Conservation (phyloP, 495 filamentous ascomycete genomes). For the Beverwykella pulmonaria region DNA sequence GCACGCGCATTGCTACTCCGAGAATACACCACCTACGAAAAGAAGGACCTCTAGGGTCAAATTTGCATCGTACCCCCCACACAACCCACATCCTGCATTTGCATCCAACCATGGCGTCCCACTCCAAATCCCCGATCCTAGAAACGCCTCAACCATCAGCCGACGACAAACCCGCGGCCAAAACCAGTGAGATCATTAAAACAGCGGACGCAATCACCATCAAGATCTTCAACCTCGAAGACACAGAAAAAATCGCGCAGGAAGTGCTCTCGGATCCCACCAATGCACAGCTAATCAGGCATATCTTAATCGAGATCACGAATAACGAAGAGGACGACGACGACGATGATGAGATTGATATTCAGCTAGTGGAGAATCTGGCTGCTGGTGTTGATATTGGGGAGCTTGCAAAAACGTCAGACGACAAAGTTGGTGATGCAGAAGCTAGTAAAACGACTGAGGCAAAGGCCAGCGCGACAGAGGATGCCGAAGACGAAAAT, state of each 20-base stretch:
- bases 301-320: background rate
- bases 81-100: background rate
- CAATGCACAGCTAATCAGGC: background rate
- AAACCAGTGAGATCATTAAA: background rate
- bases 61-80: background rate
- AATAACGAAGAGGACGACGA: background rate
- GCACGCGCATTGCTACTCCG: too few relatives aligned
- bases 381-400: background rate
- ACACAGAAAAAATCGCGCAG: background rate
- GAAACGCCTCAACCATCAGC: too few relatives aligned
- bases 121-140: background rate
- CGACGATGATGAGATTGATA: background rate
- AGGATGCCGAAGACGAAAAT: background rate
- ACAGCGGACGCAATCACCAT: background rate
- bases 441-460: background rate
- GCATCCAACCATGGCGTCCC: background rate
- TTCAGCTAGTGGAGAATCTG: background rate
- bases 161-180: background rate
- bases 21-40: too few relatives aligned
- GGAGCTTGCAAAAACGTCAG: background rate
- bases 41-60: background rate
- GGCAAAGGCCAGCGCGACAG: too few relatives aligned
- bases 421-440: background rate
- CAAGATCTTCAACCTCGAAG: background rate
- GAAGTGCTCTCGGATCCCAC: background rate